Conservation (phyloP, 2,329 filamentous ascomycete species). For the Fusarium sp. region DNA sequence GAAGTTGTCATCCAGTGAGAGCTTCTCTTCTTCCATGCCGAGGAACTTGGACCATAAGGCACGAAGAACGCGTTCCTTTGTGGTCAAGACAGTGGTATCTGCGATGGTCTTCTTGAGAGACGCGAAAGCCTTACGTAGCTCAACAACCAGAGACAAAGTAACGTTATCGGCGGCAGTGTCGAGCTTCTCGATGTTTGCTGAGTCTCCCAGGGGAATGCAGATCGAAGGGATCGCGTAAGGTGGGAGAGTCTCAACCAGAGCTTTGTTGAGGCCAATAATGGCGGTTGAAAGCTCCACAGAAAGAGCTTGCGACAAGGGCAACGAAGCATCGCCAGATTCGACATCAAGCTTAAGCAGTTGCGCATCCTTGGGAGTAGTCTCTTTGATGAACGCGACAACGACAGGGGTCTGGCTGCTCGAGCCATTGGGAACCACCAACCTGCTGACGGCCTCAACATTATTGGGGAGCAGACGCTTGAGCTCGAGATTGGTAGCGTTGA, state of each 20-base stretch:
- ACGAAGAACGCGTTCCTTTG: constrained; percentile 35
- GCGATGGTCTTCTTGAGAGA: constrained; percentile 29
- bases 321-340: background rate
- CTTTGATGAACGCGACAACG: constrained; percentile 37
- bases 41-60: constrained; percentile 41
- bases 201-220: constrained; percentile 26
- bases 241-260: constrained; percentile 42
- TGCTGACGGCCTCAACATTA: constrained; percentile 21
- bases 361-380: background rate
- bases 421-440: constrained; percentile 34
- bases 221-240: constrained; percentile 44
- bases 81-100: constrained; percentile 32
- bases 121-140: constrained; percentile 32
- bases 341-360: constrained; percentile 24
- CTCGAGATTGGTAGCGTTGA: constrained; percentile 39
- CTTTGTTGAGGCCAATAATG: constrained; percentile 42
- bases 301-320: constrained; percentile 27
- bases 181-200: constrained; percentile 6
- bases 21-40: constrained; percentile 34
- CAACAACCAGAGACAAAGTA: constrained; percentile 27
- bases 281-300: constrained; percentile 37
- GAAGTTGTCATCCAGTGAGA: constrained; percentile 45
- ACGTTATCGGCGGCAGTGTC: background rate
- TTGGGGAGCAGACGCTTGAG: constrained; percentile 38
- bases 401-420: constrained; percentile 38